A percentile compares a stretch with the other conserved stretches of the same genome.
These are phyloP conservation scores for Cicer bijugum DNA, from an alignment of 306 rosid genomes.

Conservation along the genomic window DNA sequence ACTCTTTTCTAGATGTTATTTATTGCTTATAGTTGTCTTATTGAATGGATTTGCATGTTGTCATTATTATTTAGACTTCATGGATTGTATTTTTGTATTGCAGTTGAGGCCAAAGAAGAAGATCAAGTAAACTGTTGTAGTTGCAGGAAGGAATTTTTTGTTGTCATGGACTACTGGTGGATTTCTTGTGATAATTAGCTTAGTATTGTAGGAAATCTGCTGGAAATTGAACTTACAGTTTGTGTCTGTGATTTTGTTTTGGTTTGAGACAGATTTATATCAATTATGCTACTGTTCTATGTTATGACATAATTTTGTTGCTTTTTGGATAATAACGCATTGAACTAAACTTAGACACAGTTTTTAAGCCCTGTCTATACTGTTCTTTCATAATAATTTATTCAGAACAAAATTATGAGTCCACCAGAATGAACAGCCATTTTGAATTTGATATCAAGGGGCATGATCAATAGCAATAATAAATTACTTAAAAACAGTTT, in stretches of 20 bases:
- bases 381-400: neutral
- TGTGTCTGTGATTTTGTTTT: conserved; percentile 29
- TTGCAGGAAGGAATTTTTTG: conserved; percentile 15
- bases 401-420: too few species aligned
- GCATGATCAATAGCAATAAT: too few species aligned
- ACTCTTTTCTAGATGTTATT: neutral
- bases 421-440: too few species aligned
- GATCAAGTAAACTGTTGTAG: conserved; percentile 73
- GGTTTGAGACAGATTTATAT: conserved; percentile 15
- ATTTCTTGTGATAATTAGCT: conserved; percentile 38
- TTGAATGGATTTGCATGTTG: neutral
- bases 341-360: neutral
- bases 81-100: conserved; percentile 35
- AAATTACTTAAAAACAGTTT: too few species aligned
- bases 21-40: neutral
- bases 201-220: conserved; percentile 36
- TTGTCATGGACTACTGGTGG: conserved; percentile 40
- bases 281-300: conserved; percentile 32
- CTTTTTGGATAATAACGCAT: neutral
- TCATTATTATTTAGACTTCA: neutral
- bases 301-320: conserved; percentile 28
- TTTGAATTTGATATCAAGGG: too few species aligned
- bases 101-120: conserved; percentile 99
- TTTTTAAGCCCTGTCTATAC: neutral
- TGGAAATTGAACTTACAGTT: conserved; percentile 16